Evolutionary conservation across 2,329 filamentous ascomycete species (phyloP).

Genomic region (Phoma sp.): DNA sequence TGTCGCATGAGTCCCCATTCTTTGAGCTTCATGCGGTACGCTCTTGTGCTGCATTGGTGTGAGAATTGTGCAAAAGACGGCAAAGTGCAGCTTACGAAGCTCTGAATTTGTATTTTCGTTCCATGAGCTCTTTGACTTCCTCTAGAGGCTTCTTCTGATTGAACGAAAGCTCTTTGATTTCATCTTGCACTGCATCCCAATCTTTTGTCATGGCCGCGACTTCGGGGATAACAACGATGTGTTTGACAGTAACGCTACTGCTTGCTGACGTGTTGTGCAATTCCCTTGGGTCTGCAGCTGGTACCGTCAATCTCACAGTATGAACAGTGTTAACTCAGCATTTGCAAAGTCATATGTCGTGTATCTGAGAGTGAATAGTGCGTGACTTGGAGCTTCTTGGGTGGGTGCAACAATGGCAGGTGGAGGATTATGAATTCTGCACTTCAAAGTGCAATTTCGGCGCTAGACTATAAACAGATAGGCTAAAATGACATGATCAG

Average conservation of each 20-base stretch:
- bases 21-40: slow-evolving; percentile 48
- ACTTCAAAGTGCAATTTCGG: background rate
- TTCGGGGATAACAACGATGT: background rate
- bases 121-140: slow-evolving; percentile 46
- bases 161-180: slow-evolving; percentile 44
- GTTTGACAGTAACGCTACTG: too few relatives aligned
- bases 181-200: slow-evolving; percentile 37
- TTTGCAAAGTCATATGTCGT: too few relatives aligned
- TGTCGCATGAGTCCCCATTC: slow-evolving; percentile 46
- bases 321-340: too few relatives aligned
- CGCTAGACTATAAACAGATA: background rate
- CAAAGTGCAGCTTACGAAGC: slow-evolving; percentile 38
- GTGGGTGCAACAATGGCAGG: background rate
- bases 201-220: slow-evolving; percentile 43
- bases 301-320: too few relatives aligned
- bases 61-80: background rate
- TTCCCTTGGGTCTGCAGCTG: too few relatives aligned
- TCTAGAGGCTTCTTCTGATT: slow-evolving; percentile 43
- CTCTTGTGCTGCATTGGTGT: slow-evolving; percentile 36
- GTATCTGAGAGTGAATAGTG: too few relatives aligned
- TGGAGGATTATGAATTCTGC: slow-evolving; percentile 12
- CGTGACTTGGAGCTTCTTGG: too few relatives aligned
- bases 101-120: slow-evolving; percentile 40
- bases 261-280: too few relatives aligned
- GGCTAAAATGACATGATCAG: background rate